Evolutionary conservation across 306 rosid species (phyloP), one percentile per base, ranked within the genome.

Genomic region (Trichosanthes truncata): DNA sequence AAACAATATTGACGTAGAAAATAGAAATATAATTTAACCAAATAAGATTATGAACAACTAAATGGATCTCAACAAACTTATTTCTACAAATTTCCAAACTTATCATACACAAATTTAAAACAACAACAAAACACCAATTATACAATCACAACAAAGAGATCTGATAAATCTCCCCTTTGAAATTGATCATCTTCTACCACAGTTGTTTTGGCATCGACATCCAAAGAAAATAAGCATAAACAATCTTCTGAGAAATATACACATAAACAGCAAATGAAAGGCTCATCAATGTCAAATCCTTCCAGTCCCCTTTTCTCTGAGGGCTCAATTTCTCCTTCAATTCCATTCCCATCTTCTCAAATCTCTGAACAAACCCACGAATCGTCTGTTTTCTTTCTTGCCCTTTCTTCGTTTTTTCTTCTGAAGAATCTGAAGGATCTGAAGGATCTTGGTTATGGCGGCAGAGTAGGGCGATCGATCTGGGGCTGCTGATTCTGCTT

Each of bases 251-350:
- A 0, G 97, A 93, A 41, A 93, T 89, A 63, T 93, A 93, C 43
- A 93, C 97, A 88, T 93, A 93, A 81, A 93, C 91, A 69, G 96
- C 96, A 84, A 93, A 93, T 0, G 97, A 91, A 41, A 93, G 80
- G 81, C 97, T 91, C 94, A 93, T 93, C 66, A 93, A 59, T 53
- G 89, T 48, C 89, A 93, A 62, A 56, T 93, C 97, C 72, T 89
- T 91, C 97, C 96, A 93, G 61, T 91, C 97, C 76, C 97, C 97
- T 84, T 91, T 93, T 80, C 83, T 88, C 77, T 88, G 89, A 57
- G 97, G 96, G 78, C 89, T 91, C 82, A 89, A 71, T 80, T 83
- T 88, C 80, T 88, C 81, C 87, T 83, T 87, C 81, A 87, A 3
- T 76, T 56, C 81, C 71, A 85, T 84, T 72, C 94, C 90, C 61